Evolutionary conservation across 345 rosid genomes (phyloP).

Genomic region (Salix koriyanagi): DNA sequence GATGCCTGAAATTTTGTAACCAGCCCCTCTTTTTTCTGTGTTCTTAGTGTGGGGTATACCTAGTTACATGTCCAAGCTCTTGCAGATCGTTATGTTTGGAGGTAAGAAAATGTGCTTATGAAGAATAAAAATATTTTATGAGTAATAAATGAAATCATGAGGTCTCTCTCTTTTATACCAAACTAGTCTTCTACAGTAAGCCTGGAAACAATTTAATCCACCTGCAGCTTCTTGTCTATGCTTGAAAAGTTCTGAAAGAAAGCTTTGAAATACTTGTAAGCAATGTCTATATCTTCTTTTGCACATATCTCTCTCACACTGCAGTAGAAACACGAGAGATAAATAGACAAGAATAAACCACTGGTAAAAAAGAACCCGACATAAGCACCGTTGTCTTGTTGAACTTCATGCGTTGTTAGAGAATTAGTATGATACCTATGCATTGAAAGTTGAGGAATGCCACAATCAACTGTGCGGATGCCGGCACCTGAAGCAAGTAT

Average conservation of each 20-base stretch:
- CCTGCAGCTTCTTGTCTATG: conserved; percentile 56
- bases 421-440: conserved; percentile 55
- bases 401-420: too few species aligned
- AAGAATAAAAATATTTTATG: neutral
- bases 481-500: conserved; percentile 93
- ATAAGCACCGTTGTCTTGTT: neutral
- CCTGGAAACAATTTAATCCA: conserved; percentile 35
- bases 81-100: neutral
- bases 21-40: neutral
- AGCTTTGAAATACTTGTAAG: conserved; percentile 90
- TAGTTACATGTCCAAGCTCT: neutral
- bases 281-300: conserved; percentile 71
- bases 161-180: neutral
- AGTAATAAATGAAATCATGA: neutral
- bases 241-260: conserved; percentile 66
- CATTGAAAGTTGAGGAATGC: conserved; percentile 95
- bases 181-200: neutral
- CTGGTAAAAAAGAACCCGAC: neutral
- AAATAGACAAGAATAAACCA: neutral
- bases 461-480: conserved; percentile 86
- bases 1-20: neutral
- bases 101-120: conserved; percentile 2
- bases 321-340: conserved; percentile 9
- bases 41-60: neutral
- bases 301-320: conserved; percentile 89